phyloP scores from a whole-genome alignment of 2,329 filamentous ascomycete genomes.

The Aphanocladium album region DNA sequence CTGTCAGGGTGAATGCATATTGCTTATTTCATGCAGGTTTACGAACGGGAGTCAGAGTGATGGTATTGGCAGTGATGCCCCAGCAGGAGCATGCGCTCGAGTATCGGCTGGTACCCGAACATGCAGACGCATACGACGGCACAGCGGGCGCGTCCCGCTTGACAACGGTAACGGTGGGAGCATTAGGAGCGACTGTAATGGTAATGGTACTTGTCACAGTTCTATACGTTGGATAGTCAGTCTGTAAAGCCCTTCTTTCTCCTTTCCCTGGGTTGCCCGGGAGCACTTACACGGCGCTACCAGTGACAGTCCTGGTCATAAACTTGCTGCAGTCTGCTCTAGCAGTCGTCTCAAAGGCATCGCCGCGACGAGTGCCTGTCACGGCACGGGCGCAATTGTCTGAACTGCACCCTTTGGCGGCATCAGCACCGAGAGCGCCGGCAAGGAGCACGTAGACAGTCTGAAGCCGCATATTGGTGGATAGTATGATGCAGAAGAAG shows the following conservation, averaged over 20 bases:
- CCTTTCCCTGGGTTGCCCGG: too few relatives aligned
- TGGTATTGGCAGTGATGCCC: conserved; percentile 18
- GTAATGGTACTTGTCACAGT: background rate
- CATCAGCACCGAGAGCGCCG: background rate
- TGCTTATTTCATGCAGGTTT: too few relatives aligned
- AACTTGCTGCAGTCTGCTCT: conserved; percentile 5
- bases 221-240: background rate
- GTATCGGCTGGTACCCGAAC: conserved; percentile 18
- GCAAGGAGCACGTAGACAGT: background rate
- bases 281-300: conserved; percentile 1
- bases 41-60: conserved; percentile 13
- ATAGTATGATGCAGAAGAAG: background rate
- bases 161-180: background rate
- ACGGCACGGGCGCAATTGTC: conserved; percentile 14
- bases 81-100: conserved; percentile 25
- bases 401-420: background rate
- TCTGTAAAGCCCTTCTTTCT: background rate
- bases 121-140: conserved; percentile 23
- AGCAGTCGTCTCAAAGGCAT: background rate
- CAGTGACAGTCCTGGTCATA: conserved; percentile 7
- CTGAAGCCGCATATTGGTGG: background rate
- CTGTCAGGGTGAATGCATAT: too few relatives aligned
- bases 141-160: conserved; percentile 5
- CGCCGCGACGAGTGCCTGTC: conserved; percentile 8
- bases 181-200: background rate